Base-by-base conservation (phyloP, 352 stramenopile genomes). In the Aphanomyces cochlioides region DNA sequence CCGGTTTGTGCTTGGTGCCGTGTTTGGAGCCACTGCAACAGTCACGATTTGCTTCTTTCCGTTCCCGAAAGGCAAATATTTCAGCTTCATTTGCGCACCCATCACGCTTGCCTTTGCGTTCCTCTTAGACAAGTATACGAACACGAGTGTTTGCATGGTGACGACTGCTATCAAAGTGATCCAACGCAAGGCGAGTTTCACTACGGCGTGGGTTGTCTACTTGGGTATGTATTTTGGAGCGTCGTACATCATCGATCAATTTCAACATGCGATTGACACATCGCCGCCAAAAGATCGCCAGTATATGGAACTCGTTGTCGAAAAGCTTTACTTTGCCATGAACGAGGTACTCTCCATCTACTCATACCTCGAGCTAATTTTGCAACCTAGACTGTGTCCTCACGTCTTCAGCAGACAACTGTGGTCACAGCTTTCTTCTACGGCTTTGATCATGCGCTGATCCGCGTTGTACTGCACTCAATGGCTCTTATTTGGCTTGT, bases 301-400 rank as follows among this genome's bases (percentile, higher is more conserved):
- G 13, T 47, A 69, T 38, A 69, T 69, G 63, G 47, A 66, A 28
- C 50, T 69, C 36, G 48, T 69, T 58, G n/a, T 47, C 37, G 63
- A 69, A 61, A 69, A 69, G n/a, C 63, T 69, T n/a, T 69, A 57
- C 41, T 69, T 69, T 28, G 63, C 48, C 13, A 69, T 69, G 63
- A 34, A 69, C 48, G 63, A 69, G 21, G 63, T 69, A 69, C 50
- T 21, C 5, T 66, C 6, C 34, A 4, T 36, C 3, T 41, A 47
- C 39, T 28, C 58, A 15, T 37, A n/a, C n/a, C 50, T 58, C 50
- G 38, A 50, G 60, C 53, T 21, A 36, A 17, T n/a, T n/a, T 3
- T 69, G 7, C 47, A 57, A 28, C 21, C n/a, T 69, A 69, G 63
- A 69, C 63, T 15, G 47, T 69, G 21, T 47, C 48, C 5, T 69